Evolutionary conservation across 352 stramenopile species (phyloP).

Genomic region (Phytophthora kernoviae): DNA sequence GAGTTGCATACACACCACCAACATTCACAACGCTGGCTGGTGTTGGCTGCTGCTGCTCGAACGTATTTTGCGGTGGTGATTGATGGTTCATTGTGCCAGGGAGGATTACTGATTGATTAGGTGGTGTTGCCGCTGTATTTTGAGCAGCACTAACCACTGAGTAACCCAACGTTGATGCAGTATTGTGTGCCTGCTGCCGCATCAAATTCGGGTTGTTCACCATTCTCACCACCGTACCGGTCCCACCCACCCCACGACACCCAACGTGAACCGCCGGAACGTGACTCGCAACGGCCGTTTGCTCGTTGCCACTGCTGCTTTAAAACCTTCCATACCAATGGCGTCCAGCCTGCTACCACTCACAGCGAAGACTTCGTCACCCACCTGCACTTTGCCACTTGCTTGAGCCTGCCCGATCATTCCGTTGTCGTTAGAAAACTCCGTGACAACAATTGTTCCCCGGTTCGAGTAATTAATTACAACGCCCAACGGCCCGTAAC

Average conservation of each 20-base stretch:
- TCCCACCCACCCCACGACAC: background rate
- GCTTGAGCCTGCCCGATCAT: slow-evolving; percentile 75
- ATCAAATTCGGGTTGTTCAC: background rate
- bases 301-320: slow-evolving; percentile 60
- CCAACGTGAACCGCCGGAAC: slow-evolving; percentile 49
- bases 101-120: slow-evolving; percentile 7
- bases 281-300: slow-evolving; percentile 72
- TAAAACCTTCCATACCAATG: slow-evolving; percentile 87
- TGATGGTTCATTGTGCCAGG: slow-evolving; percentile 25
- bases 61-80: slow-evolving; percentile 23
- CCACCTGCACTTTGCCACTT: slow-evolving; percentile 71
- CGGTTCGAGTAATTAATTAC: slow-evolving; percentile 85
- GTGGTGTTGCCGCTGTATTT: slow-evolving; percentile 1
- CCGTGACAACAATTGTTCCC: slow-evolving; percentile 77
- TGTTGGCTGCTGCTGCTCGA: slow-evolving; percentile 11
- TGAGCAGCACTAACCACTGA: slow-evolving; percentile 12
- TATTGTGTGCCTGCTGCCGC: slow-evolving; percentile 7
- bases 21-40: slow-evolving; percentile 10
- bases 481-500: slow-evolving; percentile 68
- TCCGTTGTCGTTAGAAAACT: slow-evolving; percentile 76
- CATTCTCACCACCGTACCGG: slow-evolving; percentile 1
- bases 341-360: slow-evolving; percentile 66
- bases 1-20: slow-evolving; percentile 12
- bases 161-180: slow-evolving; percentile 8
- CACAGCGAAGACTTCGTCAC: slow-evolving; percentile 81